Percentiles rank a stretch among this genome's conserved stretches.
phyloP scores from a whole-genome alignment of 1,284 basidiomycete genomes.

The Ceratobasidium sp. region DNA sequence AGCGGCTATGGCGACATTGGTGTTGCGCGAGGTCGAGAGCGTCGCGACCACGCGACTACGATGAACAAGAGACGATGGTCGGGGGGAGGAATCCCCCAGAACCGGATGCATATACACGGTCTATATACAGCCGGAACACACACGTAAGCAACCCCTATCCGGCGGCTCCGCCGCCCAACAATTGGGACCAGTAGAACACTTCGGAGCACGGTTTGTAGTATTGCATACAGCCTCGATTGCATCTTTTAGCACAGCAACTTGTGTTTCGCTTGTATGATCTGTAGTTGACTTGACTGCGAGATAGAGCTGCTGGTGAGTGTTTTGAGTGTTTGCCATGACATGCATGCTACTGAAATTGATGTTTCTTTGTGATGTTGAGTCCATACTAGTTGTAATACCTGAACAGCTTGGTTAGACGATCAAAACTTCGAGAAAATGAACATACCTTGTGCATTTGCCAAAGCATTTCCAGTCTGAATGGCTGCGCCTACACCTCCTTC shows the following conservation, averaged over 20 bases:
- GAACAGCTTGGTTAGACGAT: neutral
- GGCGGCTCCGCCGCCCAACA: too few relatives aligned
- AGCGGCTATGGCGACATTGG: neutral
- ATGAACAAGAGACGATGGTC: too few relatives aligned
- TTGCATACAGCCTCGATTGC: constrained; percentile 29
- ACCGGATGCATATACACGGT: too few relatives aligned
- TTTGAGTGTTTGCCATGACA: constrained; percentile 21
- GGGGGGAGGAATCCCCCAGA: too few relatives aligned
- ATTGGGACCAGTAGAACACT: constrained; percentile 8
- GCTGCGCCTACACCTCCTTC: constrained; percentile 14
- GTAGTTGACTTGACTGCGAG: constrained; percentile 41
- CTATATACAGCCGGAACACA: too few relatives aligned
- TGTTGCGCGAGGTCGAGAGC: too few relatives aligned
- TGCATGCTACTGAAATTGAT: constrained; percentile 42
- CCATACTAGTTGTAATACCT: constrained; percentile 39
- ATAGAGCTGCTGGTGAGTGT: constrained; percentile 25
- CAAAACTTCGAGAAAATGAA: neutral
- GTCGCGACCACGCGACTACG: too few relatives aligned
- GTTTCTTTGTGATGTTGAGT: constrained; percentile 30
- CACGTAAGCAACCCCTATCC: too few relatives aligned
- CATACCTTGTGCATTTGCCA: constrained; percentile 25
- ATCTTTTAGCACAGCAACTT: constrained; percentile 27
- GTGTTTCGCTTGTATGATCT: constrained; percentile 40
- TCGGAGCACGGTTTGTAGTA: constrained; percentile 15
- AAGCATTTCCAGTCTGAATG: constrained; percentile 13